A percentile compares a stretch with the other conserved stretches of the same genome.
Evolutionary conservation across 2,329 filamentous ascomycete genomes (phyloP).

Genomic region (Fusarium chaquense): DNA sequence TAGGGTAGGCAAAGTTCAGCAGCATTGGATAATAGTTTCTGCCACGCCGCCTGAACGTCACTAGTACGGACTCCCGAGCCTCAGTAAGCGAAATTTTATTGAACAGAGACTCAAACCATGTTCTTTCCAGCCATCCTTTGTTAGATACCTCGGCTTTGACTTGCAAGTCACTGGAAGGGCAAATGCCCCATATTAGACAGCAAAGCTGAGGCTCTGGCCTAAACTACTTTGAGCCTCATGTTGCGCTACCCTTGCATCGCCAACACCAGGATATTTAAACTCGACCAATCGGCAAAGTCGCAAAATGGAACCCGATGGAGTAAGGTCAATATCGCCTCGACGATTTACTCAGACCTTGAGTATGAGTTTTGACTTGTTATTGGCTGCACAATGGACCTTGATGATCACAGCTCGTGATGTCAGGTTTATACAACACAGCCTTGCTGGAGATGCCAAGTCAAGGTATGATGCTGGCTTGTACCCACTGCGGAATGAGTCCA

Average conservation of each 20-base stretch:
- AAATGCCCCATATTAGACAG: neutral
- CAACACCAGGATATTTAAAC: neutral
- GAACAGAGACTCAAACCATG: neutral
- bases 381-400: neutral
- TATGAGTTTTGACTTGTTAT: neutral
- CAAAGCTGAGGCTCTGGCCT: slow-evolving; percentile 10
- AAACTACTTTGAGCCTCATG: slow-evolving; percentile 17
- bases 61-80: neutral
- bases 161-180: neutral
- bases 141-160: neutral
- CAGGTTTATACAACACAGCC: neutral
- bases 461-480: neutral
- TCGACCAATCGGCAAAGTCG: slow-evolving; percentile 16
- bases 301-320: neutral
- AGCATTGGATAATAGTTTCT: neutral
- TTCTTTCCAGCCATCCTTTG: neutral
- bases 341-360: neutral
- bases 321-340: slow-evolving; percentile 11
- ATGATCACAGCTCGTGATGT: neutral
- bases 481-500: slow-evolving; percentile 1
- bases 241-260: slow-evolving; percentile 7
- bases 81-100: neutral
- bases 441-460: neutral
- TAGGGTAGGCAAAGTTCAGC: neutral
- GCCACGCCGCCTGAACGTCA: neutral